Conservation (phyloP, 83 land plant genomes). For the Picea engelmannii region DNA sequence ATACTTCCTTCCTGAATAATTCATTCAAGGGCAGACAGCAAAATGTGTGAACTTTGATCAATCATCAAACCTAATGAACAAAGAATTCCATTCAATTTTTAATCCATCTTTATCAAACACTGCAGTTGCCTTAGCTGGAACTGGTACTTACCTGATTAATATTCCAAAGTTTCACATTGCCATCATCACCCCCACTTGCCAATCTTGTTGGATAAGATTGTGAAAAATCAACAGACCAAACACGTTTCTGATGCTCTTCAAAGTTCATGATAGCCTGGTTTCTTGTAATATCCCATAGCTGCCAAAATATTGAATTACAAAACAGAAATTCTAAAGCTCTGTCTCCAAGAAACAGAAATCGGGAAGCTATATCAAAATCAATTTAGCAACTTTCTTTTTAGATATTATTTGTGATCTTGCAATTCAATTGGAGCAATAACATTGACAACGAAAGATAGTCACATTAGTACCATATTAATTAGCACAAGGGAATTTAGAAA, state of each 20-base stretch:
- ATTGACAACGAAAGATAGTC: background rate
- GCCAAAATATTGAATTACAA: slow-evolving; percentile 6
- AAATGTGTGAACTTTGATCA: background rate
- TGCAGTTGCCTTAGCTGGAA: background rate
- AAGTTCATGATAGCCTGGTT: slow-evolving; percentile 44
- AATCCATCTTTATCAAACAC: background rate
- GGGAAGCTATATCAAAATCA: background rate
- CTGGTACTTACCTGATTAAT: slow-evolving; percentile 39
- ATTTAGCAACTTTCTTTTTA: slow-evolving; percentile 7
- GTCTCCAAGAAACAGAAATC: slow-evolving; percentile 1
- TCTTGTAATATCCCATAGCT: slow-evolving; percentile 51
- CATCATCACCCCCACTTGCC: slow-evolving; percentile 61
- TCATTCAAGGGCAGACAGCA: background rate
- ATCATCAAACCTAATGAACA: background rate
- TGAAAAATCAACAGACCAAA: slow-evolving; percentile 59
- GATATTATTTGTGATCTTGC: background rate
- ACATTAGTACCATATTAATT: background rate
- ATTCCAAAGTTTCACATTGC: slow-evolving; percentile 52
- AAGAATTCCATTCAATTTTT: background rate
- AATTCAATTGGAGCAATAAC: background rate
- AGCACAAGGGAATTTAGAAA: background rate
- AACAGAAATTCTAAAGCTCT: slow-evolving; percentile 6
- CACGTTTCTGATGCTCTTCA: slow-evolving; percentile 41
- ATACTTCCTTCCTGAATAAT: slow-evolving; percentile 43
- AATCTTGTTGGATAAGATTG: slow-evolving; percentile 44